Evolutionary conservation across 2,329 filamentous ascomycete genomes (phyloP).

Genomic region (Paecilomyces sp.): DNA sequence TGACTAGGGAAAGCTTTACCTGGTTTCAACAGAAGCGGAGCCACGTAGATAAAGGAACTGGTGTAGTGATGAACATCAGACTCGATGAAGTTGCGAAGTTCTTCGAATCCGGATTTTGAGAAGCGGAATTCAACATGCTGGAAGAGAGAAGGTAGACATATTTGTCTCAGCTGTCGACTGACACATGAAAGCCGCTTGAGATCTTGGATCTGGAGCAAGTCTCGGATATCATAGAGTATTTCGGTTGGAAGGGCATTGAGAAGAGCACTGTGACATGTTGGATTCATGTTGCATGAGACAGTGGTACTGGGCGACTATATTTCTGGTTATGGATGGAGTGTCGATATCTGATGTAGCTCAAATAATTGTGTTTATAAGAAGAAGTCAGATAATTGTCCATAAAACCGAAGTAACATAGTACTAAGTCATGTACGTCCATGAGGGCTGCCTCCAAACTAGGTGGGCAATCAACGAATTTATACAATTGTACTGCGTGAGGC

Average conservation of each 20-base stretch:
- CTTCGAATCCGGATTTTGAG: background rate
- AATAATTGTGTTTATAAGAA: too few species aligned
- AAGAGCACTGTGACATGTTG: background rate
- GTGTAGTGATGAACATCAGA: background rate
- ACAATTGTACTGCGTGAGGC: too few species aligned
- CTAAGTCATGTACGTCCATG: too few species aligned
- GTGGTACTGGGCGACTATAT: background rate
- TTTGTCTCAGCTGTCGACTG: background rate
- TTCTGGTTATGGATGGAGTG: too few species aligned
- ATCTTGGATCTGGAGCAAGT: background rate
- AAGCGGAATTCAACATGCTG: background rate
- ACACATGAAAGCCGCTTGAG: background rate
- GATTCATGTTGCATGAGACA: background rate
- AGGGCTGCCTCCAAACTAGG: too few species aligned
- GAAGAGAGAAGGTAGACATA: background rate
- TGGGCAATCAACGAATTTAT: too few species aligned
- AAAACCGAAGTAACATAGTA: too few species aligned
- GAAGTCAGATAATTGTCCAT: too few species aligned
- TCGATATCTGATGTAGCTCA: background rate
- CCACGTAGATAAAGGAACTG: background rate
- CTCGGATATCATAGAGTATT: background rate
- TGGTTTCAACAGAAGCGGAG: background rate
- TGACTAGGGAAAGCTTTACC: background rate
- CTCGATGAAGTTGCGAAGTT: background rate
- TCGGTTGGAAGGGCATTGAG: background rate